Percentiles rank a stretch among this genome's conserved stretches.
These are phyloP conservation scores for Geotrichum reessii DNA, from an alignment of 1,139 yeast genomes.

Conservation along the genomic window DNA sequence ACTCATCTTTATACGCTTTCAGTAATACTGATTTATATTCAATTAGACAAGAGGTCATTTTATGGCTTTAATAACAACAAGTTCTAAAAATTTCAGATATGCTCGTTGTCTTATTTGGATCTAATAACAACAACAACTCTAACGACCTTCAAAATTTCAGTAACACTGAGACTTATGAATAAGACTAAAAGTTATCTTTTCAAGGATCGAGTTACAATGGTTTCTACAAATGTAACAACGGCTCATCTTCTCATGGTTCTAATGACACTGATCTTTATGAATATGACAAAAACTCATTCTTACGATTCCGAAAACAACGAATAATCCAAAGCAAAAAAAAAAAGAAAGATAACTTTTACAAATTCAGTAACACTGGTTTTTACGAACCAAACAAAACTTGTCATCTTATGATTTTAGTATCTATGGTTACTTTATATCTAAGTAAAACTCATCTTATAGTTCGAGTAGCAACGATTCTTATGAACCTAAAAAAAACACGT, in stretches of 20 bases:
- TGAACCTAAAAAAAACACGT: not conserved
- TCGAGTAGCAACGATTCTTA: not conserved
- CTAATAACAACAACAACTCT: too few species aligned
- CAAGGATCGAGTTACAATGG: constrained; percentile 8
- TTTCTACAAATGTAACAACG: constrained; percentile 21
- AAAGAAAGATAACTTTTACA: constrained; percentile 26
- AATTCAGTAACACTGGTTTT: constrained; percentile 24
- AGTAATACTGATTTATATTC: constrained; percentile 11
- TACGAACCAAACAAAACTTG: not conserved
- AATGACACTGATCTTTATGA: constrained; percentile 14
- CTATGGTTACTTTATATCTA: constrained; percentile 26
- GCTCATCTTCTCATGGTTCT: constrained; percentile 6
- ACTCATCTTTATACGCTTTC: not conserved
- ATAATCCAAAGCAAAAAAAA: too few species aligned
- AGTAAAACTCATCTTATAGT: constrained; percentile 28
- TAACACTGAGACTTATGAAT: constrained; percentile 19
- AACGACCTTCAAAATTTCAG: too few species aligned
- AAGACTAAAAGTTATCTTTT: constrained; percentile 6
- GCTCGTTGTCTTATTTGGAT: too few species aligned
- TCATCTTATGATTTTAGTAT: constrained; percentile 15
- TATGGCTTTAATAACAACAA: too few species aligned
- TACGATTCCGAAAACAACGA: too few species aligned
- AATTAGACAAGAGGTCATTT: too few species aligned
- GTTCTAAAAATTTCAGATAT: too few species aligned
- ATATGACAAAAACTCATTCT: constrained; percentile 8